Conservation (phyloP, 2,329 filamentous ascomycete species). For the Iodosphaeria phyllophila region DNA sequence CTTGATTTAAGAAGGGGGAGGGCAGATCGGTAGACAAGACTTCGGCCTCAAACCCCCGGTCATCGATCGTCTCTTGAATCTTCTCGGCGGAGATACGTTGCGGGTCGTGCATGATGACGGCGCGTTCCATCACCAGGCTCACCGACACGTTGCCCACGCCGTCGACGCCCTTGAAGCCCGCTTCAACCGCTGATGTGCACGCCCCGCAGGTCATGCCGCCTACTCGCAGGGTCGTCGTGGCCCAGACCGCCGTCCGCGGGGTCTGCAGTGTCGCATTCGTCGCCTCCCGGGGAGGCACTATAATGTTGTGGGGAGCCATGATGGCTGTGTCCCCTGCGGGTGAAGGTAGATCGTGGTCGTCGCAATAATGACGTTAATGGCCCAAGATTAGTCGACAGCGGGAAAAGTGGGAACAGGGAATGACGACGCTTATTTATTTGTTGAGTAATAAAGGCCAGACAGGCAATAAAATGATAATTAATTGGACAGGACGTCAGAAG, state of each 20-base stretch:
- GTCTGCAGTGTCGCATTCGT: constrained; percentile 13
- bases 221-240: constrained; percentile 78
- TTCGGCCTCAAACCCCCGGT: constrained; percentile 79
- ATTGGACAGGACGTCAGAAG: too few relatives aligned
- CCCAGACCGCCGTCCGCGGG: constrained; percentile 42
- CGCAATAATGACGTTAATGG: constrained; percentile 1
- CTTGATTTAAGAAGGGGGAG: constrained; percentile 25
- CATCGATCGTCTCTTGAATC: constrained; percentile 74
- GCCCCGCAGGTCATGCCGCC: constrained; percentile 84
- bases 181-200: constrained; percentile 89
- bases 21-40: constrained; percentile 69
- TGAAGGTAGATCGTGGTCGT: not conserved
- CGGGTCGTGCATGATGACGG: constrained; percentile 83
- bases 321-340: constrained; percentile 3
- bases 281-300: constrained; percentile 22
- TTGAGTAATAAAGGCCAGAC: too few relatives aligned
- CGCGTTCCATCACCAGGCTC: constrained; percentile 85
- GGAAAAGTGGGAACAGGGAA: constrained; percentile 1
- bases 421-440: constrained; percentile 1
- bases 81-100: constrained; percentile 52
- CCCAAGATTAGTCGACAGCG: too few relatives aligned
- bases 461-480: too few relatives aligned
- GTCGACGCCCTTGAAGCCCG: constrained; percentile 65
- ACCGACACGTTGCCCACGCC: constrained; percentile 79
- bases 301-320: constrained; percentile 33